Evolutionary conservation across 805 yeast genomes (phyloP), one percentile per base, ranked within the genome.

Genomic region (Saturnispora kantuleensis): DNA sequence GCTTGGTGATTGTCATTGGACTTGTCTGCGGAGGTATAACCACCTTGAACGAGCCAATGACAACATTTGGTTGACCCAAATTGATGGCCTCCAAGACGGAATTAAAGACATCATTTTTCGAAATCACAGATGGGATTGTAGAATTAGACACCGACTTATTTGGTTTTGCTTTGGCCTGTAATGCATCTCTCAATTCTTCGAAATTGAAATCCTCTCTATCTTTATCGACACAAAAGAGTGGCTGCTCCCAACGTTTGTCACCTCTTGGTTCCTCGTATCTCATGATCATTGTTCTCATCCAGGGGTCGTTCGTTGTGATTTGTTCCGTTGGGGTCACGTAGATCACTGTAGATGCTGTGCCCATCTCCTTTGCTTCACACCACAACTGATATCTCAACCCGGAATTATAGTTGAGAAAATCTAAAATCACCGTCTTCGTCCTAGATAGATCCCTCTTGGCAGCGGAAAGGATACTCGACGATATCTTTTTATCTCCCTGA

Each of bases 201-300:
- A 81, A 60, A 0, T 88, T 84, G 21, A 81, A 56, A 3, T 62
- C 64, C 12, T 66, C 67, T 30, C 81, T 80, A 41, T 74, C 77
- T 54, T 68, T 73, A 3, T 79, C 73, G 1, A 89, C 63, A 0
- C 86, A 77, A 57, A 88, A 80, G 49, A 90, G 65, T 5, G 98
- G 98, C 4, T 95, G 78, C 57, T 93, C 98, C 98, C 98, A 93
- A 48, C 96, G 67, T 26, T 81, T 76, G 55, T 76, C 75, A 30
- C 79, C 78, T 57, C 86, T 83, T 0, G 98, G 98, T 59, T 93
- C 98, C 63, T 93, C 98, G 57, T 81, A 93, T 47, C 98, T 64
- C 77, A 88, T 84, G 3, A 77, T 73, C 46, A 90, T 66, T 42
- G 82, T 89, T 12, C 71, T 70, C 26, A 86, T 62, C 31, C 75